Base-by-base conservation (phyloP, 31 red algal species). In the Bonnemaisonia californica region DNA sequence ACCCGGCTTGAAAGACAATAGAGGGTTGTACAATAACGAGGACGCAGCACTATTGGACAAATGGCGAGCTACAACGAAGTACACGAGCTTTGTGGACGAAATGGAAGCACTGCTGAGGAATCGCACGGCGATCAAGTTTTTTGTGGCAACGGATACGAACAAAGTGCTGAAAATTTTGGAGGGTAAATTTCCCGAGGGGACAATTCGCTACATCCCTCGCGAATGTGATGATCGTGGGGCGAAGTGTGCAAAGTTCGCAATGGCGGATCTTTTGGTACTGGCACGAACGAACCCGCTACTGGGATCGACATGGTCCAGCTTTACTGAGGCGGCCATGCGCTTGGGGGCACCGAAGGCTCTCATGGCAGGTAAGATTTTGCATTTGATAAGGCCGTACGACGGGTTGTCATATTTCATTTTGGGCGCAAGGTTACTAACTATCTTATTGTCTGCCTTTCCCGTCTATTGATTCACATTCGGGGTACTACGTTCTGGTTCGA, bases 251-350 rank as follows among this genome's bases (percentile, higher is more conserved):
- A 74, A 91, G 74, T 88, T 73, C 33, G 93, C 93, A 18, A 67
- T 95, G 72, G 86, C 84, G 37, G 93, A 95, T 66, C 54, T 95
- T 51, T 32, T 88, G 21, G 83, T 83, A 12, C 62, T 95, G 41
- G 77, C 87, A 18, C 71, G 72, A 66, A 76, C 82, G 3, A 84
- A 79, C 39, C 19, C 76, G 7, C 31, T 95, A 23, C 80, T 95
- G 19, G 93, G 93, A 21, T 87, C 82, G 30, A 84, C 80, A 11
- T 95, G 87, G 87, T 87, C 82, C 65, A 88, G 83, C 27, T 95
- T 95, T 62, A 91, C 87, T 9, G 93, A 90, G 32, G 82, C 89
- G 24, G 93, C 93, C 1, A 81, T 84, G 80, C 79, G 89, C 24
- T 73, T 92, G n/a, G 89, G 87, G 40, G 79, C 73, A 27, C 79